Evolutionary conservation across 2,329 filamentous ascomycete genomes (phyloP), one percentile per base, ranked within the genome.

Genomic region (Alternaria postmessia): DNA sequence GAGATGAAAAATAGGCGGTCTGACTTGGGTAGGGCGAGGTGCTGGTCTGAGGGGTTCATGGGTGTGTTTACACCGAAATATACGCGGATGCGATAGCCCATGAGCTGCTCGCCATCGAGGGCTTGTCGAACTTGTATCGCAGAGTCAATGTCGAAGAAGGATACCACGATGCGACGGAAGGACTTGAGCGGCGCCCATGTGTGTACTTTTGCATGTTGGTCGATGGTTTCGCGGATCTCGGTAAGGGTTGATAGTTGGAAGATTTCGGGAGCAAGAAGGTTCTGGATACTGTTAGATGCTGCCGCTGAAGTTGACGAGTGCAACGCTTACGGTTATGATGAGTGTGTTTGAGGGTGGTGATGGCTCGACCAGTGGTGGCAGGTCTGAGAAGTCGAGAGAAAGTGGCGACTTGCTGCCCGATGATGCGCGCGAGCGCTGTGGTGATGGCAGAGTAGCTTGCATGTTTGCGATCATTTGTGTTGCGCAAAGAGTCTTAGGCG

Each of bases 181-280:
- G 90, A 93, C 77, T 92, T 92, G 64, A 95, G 86, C 0, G 92
- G 92, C 11, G 90, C 87, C 85, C 91, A 95, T 60, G 89, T 88
- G 80, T 92, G 89, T 65, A 94, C 88, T 51, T 88, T 84, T 3
- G 90, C 90, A n/a, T 89, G 87, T 51, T 86, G 79, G 72, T 86
- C 82, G 77, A 95, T 89, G 60, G 92, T 87, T 55, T 88, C 85
- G 75, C 88, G 89, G 71, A 94, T 91, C 62, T 86, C 88, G 70
- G 90, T 86, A 60, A 94, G 85, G 79, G 92, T 93, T 63, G 89
- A 85, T 18, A 90, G 84, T 59, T 87, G 84, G 84, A 94, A 95
- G 81, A 93, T 88, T 72, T 90, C 88, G 60, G 84, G 81, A 66
- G 92, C 87, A 73, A 89, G 82, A 61, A 95, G 87, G 81, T 93